Evolutionary conservation across 2,329 filamentous ascomycete genomes (phyloP), one percentile per base, ranked within the genome.

Genomic region (Zelopaecilomyces penicillatus): DNA sequence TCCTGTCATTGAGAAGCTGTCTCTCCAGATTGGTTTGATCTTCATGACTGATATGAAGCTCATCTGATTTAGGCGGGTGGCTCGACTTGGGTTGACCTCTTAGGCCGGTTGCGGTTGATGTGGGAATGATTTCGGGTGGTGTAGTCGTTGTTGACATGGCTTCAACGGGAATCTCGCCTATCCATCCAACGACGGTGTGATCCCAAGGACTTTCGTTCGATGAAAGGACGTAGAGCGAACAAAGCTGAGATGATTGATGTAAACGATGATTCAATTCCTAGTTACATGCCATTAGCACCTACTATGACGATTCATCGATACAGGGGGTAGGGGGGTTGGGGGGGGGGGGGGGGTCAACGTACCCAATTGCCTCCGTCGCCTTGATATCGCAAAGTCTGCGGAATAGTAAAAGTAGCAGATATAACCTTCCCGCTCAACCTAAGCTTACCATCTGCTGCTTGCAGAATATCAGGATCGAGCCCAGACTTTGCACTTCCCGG

Each of bases 111-210:
- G 49, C 41, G 3, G 40, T 47, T 6, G 41, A 47, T 5, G 30
- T 27, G n/a, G 40, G 33, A 26, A 30, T 11, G 5, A n/a, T 30
- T 4, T 30, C 12, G 6, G 33, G 30, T 1, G 34, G 8, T 12
- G 35, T 11, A 28, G 12, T 27, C 5, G 19, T 30, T 5, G 29
- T n/a, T 12, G 7, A 27, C 3, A n/a, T 29, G 6, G 43, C 28
- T 3, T 43, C 31, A 8, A 34, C 32, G 8, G 80, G 76, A 45
- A 90, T 83, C 63, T 96, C 91, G 42, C 91, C 91, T 3, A 90
- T 95, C 91, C 91, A 97, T 33, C 87, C 90, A 41, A 97, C 85
- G 3, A 95, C 76, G 1, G 83, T 91, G 67, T 96, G 90, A 54
- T 88, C 85, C 89, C 89, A 96, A 12, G 83, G 81, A 2, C 83